phyloP scores from a whole-genome alignment of 495 filamentous ascomycete genomes.

The Neurospora sp. region DNA sequence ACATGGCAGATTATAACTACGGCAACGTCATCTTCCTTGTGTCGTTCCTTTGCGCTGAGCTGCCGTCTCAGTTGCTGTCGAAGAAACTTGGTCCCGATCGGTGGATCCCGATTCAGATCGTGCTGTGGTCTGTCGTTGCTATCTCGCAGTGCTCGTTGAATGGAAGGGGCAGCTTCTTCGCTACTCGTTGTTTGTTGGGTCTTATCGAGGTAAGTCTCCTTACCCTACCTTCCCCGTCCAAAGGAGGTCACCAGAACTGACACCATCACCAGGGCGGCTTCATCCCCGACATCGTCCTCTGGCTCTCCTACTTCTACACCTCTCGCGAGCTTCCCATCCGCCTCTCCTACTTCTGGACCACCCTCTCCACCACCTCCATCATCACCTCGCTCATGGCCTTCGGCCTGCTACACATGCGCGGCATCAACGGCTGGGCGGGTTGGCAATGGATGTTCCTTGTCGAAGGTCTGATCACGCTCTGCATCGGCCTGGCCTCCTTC shows the following conservation, averaged over 20 bases:
- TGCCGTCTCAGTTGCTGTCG: conserved; percentile 68
- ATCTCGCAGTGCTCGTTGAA: conserved; percentile 54
- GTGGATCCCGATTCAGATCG: conserved; percentile 77
- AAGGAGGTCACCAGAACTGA: background rate
- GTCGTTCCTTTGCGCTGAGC: conserved; percentile 56
- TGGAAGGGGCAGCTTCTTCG: conserved; percentile 46
- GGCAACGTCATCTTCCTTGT: conserved; percentile 66
- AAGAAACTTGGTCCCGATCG: conserved; percentile 65
- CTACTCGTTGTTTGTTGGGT: conserved; percentile 54
- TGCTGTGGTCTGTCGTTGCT: conserved; percentile 65
- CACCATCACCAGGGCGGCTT: conserved; percentile 47
- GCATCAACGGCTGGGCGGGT: conserved; percentile 41
- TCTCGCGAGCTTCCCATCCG: conserved; percentile 55
- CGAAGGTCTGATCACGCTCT: conserved; percentile 42
- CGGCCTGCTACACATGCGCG: conserved; percentile 42
- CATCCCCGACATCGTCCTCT: conserved; percentile 41
- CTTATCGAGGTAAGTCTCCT: conserved; percentile 39
- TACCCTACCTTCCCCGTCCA: background rate
- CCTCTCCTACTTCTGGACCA: conserved; percentile 45
- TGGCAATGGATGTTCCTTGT: conserved; percentile 54
- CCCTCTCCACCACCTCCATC: conserved; percentile 40
- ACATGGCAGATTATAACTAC: conserved; percentile 50
- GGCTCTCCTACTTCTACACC: conserved; percentile 66
- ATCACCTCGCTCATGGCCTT: conserved; percentile 44
- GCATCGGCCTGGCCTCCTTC: conserved; percentile 41